Percentiles rank a stretch among this genome's conserved stretches.
Conservation (phyloP, 495 filamentous ascomycete species). For the Neurospora discreta region DNA sequence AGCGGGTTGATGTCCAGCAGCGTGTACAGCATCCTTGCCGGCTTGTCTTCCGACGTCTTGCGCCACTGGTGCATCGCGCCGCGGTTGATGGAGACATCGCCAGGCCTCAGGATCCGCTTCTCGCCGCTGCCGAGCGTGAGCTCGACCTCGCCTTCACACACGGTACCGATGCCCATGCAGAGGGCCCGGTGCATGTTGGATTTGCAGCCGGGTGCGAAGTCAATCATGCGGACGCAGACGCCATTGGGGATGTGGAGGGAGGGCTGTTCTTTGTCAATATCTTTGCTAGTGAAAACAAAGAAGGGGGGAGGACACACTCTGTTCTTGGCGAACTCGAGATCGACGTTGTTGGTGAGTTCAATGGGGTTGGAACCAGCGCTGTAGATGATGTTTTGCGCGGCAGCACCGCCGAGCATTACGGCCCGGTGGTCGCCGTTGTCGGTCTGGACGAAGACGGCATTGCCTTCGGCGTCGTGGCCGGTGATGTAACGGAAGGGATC, state of each 20-base stretch:
- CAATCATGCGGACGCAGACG: neutral
- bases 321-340: neutral
- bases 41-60: constrained; percentile 28
- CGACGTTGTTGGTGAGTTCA: neutral
- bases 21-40: neutral
- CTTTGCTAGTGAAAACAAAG: neutral
- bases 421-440: neutral
- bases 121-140: constrained; percentile 41
- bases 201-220: neutral
- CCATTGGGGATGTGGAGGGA: neutral
- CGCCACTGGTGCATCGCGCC: constrained; percentile 52
- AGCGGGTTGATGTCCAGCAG: neutral
- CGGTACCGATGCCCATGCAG: constrained; percentile 48
- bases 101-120: constrained; percentile 30
- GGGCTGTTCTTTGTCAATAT: neutral
- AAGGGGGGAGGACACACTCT: neutral
- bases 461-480: neutral
- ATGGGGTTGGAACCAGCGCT: neutral
- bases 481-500: neutral
- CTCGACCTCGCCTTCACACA: constrained; percentile 46
- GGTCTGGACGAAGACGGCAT: neutral
- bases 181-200: constrained; percentile 45
- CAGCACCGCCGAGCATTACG: neutral
- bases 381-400: neutral
- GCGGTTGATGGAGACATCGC: constrained; percentile 45